Evolutionary conservation across 352 stramenopile species (phyloP).

Genomic region (Aphanomyces cochlioides): DNA sequence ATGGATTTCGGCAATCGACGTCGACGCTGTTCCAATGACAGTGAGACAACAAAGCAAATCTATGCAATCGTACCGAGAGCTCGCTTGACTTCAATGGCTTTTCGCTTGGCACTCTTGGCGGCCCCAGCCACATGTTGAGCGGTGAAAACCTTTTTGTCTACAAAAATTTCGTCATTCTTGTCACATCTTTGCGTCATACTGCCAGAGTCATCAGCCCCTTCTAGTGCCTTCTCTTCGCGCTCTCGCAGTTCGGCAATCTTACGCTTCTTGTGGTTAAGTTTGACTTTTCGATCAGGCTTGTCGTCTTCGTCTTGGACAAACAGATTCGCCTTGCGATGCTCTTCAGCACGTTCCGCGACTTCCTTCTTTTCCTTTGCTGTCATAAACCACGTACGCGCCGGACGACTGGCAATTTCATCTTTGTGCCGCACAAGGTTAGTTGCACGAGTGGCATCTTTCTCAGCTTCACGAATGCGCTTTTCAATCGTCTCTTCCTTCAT

Average conservation of each 20-base stretch:
- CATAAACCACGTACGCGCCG: slow-evolving; percentile 90
- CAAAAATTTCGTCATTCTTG: background rate
- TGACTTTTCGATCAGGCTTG: slow-evolving; percentile 63
- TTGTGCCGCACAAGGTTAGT: slow-evolving; percentile 88
- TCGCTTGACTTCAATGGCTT: slow-evolving; percentile 46
- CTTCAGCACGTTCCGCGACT: slow-evolving; percentile 61
- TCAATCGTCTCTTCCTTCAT: slow-evolving; percentile 88
- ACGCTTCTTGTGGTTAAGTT: slow-evolving; percentile 86
- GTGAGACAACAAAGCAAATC: background rate
- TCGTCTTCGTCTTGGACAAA: slow-evolving; percentile 40
- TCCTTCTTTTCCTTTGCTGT: slow-evolving; percentile 87
- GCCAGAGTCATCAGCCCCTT: slow-evolving; percentile 49
- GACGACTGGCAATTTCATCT: slow-evolving; percentile 86
- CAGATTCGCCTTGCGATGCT: slow-evolving; percentile 51
- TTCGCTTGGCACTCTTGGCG: slow-evolving; percentile 81
- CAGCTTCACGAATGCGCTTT: slow-evolving; percentile 84
- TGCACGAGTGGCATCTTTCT: slow-evolving; percentile 86
- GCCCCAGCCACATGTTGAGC: slow-evolving; percentile 70
- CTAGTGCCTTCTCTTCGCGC: slow-evolving; percentile 73
- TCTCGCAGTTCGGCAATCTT: slow-evolving; percentile 79
- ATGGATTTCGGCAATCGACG: slow-evolving; percentile 75
- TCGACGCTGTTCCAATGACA: slow-evolving; percentile 40
- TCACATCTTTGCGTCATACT: slow-evolving; percentile 36
- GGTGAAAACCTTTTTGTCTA: slow-evolving; percentile 67
- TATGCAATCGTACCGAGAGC: slow-evolving; percentile 34